A percentile compares a stretch with the other conserved stretches of the same genome.
These are phyloP conservation scores for Pyracantha coccinea DNA, from an alignment of 331 rosid genomes.

Conservation along the genomic window DNA sequence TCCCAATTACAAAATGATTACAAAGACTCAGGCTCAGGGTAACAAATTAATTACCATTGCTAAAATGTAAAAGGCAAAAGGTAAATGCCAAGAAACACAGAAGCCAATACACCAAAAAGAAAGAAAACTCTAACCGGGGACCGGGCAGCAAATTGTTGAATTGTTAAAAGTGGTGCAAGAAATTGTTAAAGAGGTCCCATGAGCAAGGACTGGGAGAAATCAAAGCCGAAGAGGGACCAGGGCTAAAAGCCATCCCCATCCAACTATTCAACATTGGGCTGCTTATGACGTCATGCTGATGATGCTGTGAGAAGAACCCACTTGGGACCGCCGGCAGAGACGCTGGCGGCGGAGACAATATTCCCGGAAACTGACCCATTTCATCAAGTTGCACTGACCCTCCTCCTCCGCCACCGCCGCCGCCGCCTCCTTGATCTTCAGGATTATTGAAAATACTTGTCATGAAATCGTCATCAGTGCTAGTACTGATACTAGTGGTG, in stretches of 20 bases:
- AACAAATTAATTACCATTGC: not conserved
- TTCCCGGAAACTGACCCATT: slow-evolving; percentile 56
- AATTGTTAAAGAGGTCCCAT: slow-evolving; percentile 39
- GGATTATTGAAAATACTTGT: not conserved
- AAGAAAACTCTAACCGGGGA: not conserved
- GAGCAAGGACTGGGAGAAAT: slow-evolving; percentile 72
- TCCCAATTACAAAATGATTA: not conserved
- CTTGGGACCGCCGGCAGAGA: slow-evolving; percentile 46
- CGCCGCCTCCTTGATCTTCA: slow-evolving; percentile 17
- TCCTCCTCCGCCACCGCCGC: not conserved
- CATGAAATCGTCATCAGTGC: slow-evolving; percentile 18
- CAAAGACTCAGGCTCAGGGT: not conserved
- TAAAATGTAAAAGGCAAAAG: not conserved
- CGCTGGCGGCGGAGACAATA: slow-evolving; percentile 72
- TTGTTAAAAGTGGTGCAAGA: slow-evolving; percentile 23
- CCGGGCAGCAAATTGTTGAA: not conserved
- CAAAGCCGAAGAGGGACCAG: slow-evolving; percentile 47
- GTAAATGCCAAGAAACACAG: not conserved
- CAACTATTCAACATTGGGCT: not conserved
- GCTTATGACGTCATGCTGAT: not conserved
- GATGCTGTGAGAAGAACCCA: slow-evolving; percentile 51
- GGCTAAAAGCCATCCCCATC: slow-evolving; percentile 35
- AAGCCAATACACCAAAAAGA: too few species aligned
- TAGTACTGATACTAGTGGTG: not conserved
- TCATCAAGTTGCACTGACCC: slow-evolving; percentile 13